A percentile compares a stretch with the other conserved stretches of the same genome.
phyloP scores from a whole-genome alignment of 148 eudicot species.

The Drosera capensis region DNA sequence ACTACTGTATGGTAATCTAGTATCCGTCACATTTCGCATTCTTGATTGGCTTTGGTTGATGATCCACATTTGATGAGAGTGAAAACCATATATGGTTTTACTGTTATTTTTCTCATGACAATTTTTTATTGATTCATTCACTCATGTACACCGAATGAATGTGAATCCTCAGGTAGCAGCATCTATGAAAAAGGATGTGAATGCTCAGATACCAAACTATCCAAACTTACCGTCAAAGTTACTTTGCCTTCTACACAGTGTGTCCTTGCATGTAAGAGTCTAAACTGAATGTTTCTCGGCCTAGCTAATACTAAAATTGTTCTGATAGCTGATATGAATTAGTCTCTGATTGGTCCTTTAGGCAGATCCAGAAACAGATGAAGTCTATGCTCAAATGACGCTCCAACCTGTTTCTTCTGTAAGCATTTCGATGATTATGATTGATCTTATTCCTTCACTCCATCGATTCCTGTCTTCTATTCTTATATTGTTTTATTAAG shows the following conservation, averaged over 20 bases:
- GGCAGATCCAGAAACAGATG: conserved; percentile 99
- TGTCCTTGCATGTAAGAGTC: conserved; percentile 75
- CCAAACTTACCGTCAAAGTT: conserved; percentile 81
- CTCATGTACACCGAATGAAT: too few species aligned
- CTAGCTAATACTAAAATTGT: too few species aligned
- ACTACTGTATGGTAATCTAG: too few species aligned
- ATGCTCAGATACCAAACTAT: conserved; percentile 78
- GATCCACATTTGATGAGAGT: too few species aligned
- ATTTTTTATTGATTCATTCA: too few species aligned
- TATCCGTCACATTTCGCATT: too few species aligned
- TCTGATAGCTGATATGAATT: neutral
- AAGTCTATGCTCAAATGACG: conserved; percentile 98
- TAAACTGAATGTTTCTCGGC: neutral
- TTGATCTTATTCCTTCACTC: too few species aligned
- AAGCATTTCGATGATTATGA: neutral
- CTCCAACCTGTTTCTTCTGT: conserved; percentile 60
- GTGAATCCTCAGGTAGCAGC: conserved; percentile 65
- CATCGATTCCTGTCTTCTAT: neutral
- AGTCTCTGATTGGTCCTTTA: conserved; percentile 14
- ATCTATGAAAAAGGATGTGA: conserved; percentile 76
- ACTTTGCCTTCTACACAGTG: conserved; percentile 73
- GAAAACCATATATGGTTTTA: too few species aligned
- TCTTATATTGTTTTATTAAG: neutral
- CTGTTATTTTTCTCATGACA: too few species aligned
- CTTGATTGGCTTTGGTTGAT: too few species aligned